phyloP scores from a whole-genome alignment of 768 basidiomycete genomes.

The Strobilomyces dryophilus region DNA sequence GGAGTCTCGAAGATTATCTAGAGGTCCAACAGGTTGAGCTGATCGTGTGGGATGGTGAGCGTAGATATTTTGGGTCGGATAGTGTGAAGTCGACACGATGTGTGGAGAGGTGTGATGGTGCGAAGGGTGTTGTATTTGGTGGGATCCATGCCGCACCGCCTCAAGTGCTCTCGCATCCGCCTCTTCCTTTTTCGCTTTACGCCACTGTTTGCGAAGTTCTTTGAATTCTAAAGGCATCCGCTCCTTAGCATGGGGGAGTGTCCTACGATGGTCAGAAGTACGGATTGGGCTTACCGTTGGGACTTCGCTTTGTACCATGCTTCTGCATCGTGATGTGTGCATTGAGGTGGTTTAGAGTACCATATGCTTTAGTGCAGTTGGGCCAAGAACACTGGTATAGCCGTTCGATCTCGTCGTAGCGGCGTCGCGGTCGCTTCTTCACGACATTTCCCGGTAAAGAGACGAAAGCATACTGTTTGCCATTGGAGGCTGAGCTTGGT shows the following conservation, averaged over 20 bases:
- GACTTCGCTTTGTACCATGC: slow-evolving; percentile 87
- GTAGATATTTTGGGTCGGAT: slow-evolving; percentile 20
- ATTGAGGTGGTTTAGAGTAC: slow-evolving; percentile 95
- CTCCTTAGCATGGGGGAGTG: slow-evolving; percentile 8
- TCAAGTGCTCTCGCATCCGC: slow-evolving; percentile 25
- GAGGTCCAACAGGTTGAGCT: slow-evolving; percentile 1
- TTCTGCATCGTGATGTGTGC: slow-evolving; percentile 99
- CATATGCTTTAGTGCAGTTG: slow-evolving; percentile 79
- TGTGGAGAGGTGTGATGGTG: slow-evolving; percentile 22
- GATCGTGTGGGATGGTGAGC: slow-evolving; percentile 25
- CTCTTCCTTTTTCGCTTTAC: slow-evolving; percentile 84
- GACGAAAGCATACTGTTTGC: slow-evolving; percentile 80
- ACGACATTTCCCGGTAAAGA: slow-evolving; percentile 76
- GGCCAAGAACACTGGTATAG: slow-evolving; percentile 85
- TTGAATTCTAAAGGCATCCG: slow-evolving; percentile 74
- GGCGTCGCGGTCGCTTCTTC: slow-evolving; percentile 77
- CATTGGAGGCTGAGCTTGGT: slow-evolving; percentile 37
- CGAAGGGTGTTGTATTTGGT: slow-evolving; percentile 14
- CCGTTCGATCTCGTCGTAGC: slow-evolving; percentile 95
- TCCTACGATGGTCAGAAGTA: background rate
- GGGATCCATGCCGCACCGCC: slow-evolving; percentile 13
- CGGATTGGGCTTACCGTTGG: slow-evolving; percentile 60
- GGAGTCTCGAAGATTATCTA: slow-evolving; percentile 21
- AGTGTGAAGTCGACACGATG: slow-evolving; percentile 26
- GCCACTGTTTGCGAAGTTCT: slow-evolving; percentile 94